phyloP scores from a whole-genome alignment of 305 asterid species.

The Petunia hybrid region DNA sequence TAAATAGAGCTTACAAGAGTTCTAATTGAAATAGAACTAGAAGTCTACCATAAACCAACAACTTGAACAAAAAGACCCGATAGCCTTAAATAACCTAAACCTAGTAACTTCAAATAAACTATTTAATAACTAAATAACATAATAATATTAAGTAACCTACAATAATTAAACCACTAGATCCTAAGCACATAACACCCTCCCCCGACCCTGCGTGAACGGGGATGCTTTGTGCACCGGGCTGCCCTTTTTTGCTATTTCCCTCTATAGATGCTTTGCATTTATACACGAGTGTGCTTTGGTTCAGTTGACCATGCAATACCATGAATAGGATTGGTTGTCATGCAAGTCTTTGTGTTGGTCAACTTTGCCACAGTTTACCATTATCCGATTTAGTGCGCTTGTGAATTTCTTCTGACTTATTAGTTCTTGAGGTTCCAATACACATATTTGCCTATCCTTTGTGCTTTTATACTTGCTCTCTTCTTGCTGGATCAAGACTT shows the following conservation, averaged over 20 bases:
- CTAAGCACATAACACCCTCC: too few relatives aligned
- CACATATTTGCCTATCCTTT: background rate
- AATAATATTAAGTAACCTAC: too few relatives aligned
- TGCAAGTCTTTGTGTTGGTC: slow-evolving; percentile 3
- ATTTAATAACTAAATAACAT: too few relatives aligned
- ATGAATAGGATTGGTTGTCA: background rate
- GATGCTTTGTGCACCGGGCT: too few relatives aligned
- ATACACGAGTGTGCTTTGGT: slow-evolving; percentile 2
- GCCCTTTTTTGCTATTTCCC: background rate
- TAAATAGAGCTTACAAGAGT: too few relatives aligned
- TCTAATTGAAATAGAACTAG: too few relatives aligned
- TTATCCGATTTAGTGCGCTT: background rate
- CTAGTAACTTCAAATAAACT: too few relatives aligned
- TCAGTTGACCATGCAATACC: slow-evolving; percentile 11
- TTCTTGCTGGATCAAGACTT: slow-evolving; percentile 16
- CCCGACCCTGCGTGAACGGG: too few relatives aligned
- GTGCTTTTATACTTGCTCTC: background rate
- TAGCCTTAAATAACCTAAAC: too few relatives aligned
- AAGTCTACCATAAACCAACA: too few relatives aligned
- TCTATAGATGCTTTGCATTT: slow-evolving; percentile 23
- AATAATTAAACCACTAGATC: too few relatives aligned
- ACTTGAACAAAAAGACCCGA: too few relatives aligned
- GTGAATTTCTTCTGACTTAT: background rate
- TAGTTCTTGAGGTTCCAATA: background rate
- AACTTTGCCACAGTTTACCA: slow-evolving; percentile 11